Percentiles rank a stretch among this genome's conserved stretches.
Evolutionary conservation across 2,329 filamentous ascomycete species (phyloP).

Genomic region (Cordyceps cicadae): DNA sequence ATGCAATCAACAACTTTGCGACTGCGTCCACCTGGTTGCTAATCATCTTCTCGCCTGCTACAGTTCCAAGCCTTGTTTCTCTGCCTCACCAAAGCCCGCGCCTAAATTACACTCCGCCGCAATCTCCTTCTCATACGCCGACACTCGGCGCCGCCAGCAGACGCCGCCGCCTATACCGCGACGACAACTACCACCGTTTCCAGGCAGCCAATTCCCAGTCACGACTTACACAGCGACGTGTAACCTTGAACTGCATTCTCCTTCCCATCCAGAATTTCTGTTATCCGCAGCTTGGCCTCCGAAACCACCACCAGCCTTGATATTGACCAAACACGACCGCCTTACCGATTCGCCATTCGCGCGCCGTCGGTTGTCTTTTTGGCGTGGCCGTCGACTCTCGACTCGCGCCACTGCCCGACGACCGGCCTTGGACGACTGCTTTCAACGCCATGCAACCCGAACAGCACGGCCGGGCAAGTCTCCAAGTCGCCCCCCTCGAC

Average conservation of each 20-base stretch:
- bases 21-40: not conserved
- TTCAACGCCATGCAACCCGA: slow-evolving; percentile 17
- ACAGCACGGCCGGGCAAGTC: slow-evolving; percentile 45
- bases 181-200: not conserved
- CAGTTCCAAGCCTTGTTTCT: slow-evolving; percentile 1
- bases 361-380: slow-evolving; percentile 5
- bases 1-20: slow-evolving; percentile 8
- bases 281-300: not conserved
- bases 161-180: not conserved
- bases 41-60: not conserved
- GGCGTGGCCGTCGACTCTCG: slow-evolving; percentile 11
- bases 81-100: not conserved
- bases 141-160: not conserved
- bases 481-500: slow-evolving; percentile 52
- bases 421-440: not conserved
- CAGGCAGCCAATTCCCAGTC: not conserved
- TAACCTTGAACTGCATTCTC: not conserved
- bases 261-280: not conserved
- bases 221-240: not conserved
- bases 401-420: slow-evolving; percentile 11
- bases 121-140: not conserved
- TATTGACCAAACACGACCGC: not conserved
- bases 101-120: slow-evolving; percentile 8
- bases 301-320: not conserved
- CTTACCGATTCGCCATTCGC: not conserved